Percentiles rank a stretch among this genome's conserved stretches.
These are phyloP conservation scores for Arabidopsis arenosa DNA, from an alignment of 345 rosid species.

Conservation along the genomic window DNA sequence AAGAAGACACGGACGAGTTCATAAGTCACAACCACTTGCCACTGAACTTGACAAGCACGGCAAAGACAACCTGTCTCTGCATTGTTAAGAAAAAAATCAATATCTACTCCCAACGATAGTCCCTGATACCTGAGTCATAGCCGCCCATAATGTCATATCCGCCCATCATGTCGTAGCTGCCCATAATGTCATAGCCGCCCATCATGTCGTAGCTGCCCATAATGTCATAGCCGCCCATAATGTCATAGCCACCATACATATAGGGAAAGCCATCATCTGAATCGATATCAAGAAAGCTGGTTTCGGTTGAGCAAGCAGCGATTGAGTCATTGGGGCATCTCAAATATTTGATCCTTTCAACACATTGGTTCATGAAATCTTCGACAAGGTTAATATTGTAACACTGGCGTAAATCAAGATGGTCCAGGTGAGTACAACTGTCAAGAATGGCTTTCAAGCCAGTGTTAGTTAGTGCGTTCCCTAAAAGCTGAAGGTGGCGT, in stretches of 20 bases:
- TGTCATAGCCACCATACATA: no score
- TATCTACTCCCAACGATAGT: background rate
- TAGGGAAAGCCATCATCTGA: no score
- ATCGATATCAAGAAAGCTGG: no score
- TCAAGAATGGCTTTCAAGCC: no score
- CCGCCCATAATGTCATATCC: background rate
- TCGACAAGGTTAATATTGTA: conserved; percentile 51
- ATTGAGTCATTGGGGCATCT: no score
- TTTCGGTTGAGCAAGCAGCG: no score
- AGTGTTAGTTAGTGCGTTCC: no score
- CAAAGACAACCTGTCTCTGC: background rate
- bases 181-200: no score
- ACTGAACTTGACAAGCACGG: background rate
- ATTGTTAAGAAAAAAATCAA: conserved; percentile 1
- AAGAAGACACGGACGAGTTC: background rate
- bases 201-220: no score
- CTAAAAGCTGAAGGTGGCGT: no score
- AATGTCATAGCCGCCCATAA: no score
- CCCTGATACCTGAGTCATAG: background rate
- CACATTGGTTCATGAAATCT: background rate
- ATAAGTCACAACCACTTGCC: background rate
- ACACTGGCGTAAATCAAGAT: conserved; percentile 68
- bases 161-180: background rate
- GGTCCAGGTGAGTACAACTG: conserved; percentile 45
- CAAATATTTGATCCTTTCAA: no score